Percentiles rank a stretch among this genome's conserved stretches.
Evolutionary conservation across 768 basidiomycete genomes (phyloP).

Genomic region (Lyophyllum semitale): DNA sequence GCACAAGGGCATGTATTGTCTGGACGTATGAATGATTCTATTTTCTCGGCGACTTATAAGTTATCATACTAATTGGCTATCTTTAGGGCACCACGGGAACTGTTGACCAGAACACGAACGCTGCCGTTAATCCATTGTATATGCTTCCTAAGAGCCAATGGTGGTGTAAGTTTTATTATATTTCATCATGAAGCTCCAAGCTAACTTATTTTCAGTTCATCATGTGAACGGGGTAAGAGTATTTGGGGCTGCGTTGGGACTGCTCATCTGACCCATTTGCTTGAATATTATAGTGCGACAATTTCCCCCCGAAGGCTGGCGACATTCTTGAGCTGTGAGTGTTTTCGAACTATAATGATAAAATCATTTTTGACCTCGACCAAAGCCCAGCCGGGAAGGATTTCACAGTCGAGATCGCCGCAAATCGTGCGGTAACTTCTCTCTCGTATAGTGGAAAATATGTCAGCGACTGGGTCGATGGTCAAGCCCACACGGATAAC

Average conservation of each 20-base stretch:
- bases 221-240: constrained; percentile 32
- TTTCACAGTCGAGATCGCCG: constrained; percentile 50
- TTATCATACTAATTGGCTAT: neutral
- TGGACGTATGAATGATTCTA: constrained; percentile 34
- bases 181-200: neutral
- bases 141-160: constrained; percentile 40
- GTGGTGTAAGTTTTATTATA: constrained; percentile 41
- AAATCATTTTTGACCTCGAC: neutral
- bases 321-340: constrained; percentile 46
- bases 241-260: neutral
- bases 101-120: constrained; percentile 38
- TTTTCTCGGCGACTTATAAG: neutral
- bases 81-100: constrained; percentile 29
- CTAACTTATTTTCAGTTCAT: constrained; percentile 29
- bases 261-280: neutral
- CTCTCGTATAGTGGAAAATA: constrained; percentile 42
- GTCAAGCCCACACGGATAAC: constrained; percentile 42
- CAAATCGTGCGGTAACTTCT: constrained; percentile 49
- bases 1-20: constrained; percentile 46
- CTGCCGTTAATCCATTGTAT: constrained; percentile 43
- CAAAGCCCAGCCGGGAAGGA: constrained; percentile 47
- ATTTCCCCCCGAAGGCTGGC: constrained; percentile 43
- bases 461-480: constrained; percentile 48
- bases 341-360: neutral
- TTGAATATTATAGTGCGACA: constrained; percentile 33